phyloP scores from a whole-genome alignment of 1,139 yeast species.

The Geotrichum australiense region DNA sequence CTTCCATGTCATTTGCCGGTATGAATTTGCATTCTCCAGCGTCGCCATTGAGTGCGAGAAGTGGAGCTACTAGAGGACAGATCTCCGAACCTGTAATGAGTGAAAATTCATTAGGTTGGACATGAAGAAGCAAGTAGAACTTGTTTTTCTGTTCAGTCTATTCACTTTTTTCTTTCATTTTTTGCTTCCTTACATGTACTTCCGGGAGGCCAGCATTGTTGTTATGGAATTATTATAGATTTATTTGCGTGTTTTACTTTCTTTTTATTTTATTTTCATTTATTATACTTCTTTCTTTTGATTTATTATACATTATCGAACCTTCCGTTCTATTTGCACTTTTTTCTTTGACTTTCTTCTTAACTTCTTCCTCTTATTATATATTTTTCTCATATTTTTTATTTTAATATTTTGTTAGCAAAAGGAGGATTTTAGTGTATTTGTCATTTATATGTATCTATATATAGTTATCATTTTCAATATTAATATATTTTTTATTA shows the following conservation, averaged over 20 bases:
- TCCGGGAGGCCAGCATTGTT: too few relatives aligned
- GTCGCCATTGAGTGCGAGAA: constrained; percentile 11
- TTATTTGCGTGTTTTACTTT: not conserved
- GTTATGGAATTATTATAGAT: not conserved
- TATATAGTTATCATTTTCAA: not conserved
- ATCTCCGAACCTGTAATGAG: constrained; percentile 38
- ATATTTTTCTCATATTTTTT: not conserved
- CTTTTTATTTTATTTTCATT: not conserved
- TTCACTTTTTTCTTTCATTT: not conserved
- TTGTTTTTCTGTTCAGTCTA: not conserved
- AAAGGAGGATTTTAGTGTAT: too few relatives aligned
- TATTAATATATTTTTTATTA: not conserved
- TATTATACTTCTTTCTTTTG: not conserved
- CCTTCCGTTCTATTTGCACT: too few relatives aligned
- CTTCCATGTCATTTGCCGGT: not conserved
- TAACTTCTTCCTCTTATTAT: not conserved
- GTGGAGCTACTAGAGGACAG: constrained; percentile 21
- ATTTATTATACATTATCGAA: too few relatives aligned
- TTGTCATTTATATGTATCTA: not conserved
- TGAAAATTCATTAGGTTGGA: constrained; percentile 39
- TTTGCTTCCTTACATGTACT: not conserved
- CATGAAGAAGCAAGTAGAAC: constrained; percentile 18
- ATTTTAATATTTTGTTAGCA: not conserved
- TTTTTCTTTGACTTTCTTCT: not conserved
- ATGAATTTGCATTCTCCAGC: constrained; percentile 15